These are phyloP conservation scores for Hansfordia pulvinata DNA, from an alignment of 2,329 filamentous ascomycete species.

Conservation along the genomic window DNA sequence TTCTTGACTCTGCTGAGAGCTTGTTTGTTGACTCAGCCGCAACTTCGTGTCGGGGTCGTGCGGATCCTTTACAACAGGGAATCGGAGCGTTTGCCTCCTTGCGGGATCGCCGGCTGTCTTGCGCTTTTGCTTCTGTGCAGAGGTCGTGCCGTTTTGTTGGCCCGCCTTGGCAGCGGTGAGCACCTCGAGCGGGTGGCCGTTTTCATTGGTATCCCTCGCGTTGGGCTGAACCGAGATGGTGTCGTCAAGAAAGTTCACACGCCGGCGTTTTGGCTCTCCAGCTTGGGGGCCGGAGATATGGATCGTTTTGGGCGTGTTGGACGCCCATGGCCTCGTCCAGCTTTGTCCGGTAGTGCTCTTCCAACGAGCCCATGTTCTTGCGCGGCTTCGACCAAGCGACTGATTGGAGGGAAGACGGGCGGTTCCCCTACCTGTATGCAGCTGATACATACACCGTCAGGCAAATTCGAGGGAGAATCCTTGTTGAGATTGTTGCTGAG, in stretches of 20 bases:
- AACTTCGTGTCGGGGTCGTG: constrained; percentile 48
- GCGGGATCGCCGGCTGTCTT: constrained; percentile 17
- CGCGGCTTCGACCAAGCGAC: constrained; percentile 24
- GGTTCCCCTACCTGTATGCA: constrained; percentile 22
- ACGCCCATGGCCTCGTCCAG: constrained; percentile 2
- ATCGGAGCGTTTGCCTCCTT: constrained; percentile 32
- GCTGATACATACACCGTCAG: constrained; percentile 27
- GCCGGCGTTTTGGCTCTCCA: constrained; percentile 13
- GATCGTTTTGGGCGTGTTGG: constrained; percentile 9
- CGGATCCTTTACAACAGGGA: constrained; percentile 66
- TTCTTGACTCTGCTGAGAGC: constrained; percentile 34
- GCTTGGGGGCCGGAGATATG: constrained; percentile 6
- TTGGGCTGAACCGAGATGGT: too few relatives aligned
- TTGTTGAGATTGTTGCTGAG: too few relatives aligned
- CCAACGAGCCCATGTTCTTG: constrained; percentile 23
- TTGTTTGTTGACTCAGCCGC: constrained; percentile 53
- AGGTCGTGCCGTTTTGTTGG: too few relatives aligned
- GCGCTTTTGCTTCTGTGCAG: constrained; percentile 11
- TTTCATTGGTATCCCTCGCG: too few relatives aligned
- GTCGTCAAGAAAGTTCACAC: constrained; percentile 10
- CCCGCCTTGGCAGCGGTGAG: too few relatives aligned
- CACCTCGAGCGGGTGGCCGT: too few relatives aligned
- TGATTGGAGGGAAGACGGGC: constrained; percentile 22
- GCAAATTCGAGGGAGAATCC: too few relatives aligned
- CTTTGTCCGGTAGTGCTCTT: constrained; percentile 13